A percentile compares a stretch with the other conserved stretches of the same genome.
Conservation (phyloP, 257 asterid genomes). For the Misopates orontium region DNA sequence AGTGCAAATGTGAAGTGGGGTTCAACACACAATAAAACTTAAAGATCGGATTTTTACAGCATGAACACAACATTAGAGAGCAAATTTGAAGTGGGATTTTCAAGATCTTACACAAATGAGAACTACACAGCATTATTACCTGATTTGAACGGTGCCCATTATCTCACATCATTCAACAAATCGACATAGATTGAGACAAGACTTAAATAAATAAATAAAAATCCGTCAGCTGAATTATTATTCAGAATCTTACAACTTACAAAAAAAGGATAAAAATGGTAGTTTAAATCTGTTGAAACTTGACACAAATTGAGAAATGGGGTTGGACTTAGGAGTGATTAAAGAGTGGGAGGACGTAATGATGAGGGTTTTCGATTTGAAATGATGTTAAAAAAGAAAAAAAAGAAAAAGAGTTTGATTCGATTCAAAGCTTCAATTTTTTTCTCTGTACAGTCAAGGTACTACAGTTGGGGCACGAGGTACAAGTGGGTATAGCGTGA, state of each 20-base stretch:
- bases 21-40: background rate
- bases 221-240: no score
- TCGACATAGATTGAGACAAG: background rate
- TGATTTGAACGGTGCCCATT: no score
- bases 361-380: conserved; percentile 34
- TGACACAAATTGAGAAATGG: conserved; percentile 21
- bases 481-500: conserved; percentile 32
- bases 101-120: conserved; percentile 28
- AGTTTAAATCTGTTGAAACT: conserved; percentile 18
- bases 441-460: conserved; percentile 20
- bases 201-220: no score
- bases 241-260: no score
- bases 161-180: no score
- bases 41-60: conserved; percentile 3
- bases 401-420: conserved; percentile 30
- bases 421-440: conserved; percentile 21
- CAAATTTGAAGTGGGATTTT: conserved; percentile 1
- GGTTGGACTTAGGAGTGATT: background rate
- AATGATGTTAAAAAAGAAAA: conserved; percentile 32
- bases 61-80: background rate
- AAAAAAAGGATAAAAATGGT: conserved; percentile 25
- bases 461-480: conserved; percentile 28
- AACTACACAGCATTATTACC: background rate
- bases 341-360: conserved; percentile 33
- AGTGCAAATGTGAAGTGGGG: background rate